phyloP scores from a whole-genome alignment of 106 monocot species.

The Alisma plantagoaquatica region DNA sequence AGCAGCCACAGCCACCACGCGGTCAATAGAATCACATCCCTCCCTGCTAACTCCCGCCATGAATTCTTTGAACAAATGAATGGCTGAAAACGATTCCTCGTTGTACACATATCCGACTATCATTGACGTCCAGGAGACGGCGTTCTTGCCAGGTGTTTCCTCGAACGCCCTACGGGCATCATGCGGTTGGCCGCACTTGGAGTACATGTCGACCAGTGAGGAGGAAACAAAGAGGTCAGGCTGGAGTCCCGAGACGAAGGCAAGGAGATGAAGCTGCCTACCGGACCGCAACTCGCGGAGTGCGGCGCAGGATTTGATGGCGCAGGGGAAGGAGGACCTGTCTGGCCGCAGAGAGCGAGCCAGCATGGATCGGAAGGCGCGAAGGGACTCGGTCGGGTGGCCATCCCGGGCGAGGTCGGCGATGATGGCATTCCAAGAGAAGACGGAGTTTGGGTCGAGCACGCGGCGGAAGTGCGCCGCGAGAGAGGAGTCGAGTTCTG shows the following conservation, averaged over 20 bases:
- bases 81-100: conserved; percentile 11
- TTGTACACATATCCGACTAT: conserved; percentile 45
- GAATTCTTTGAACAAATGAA: conserved; percentile 33
- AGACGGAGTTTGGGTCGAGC: conserved; percentile 33
- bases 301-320: conserved; percentile 47
- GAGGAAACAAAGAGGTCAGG: conserved; percentile 68
- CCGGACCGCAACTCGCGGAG: conserved; percentile 25
- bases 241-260: conserved; percentile 34
- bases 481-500: conserved; percentile 10
- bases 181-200: conserved; percentile 23
- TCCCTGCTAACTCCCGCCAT: not conserved
- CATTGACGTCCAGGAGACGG: conserved; percentile 68
- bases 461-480: conserved; percentile 39
- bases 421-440: conserved; percentile 70
- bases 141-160: conserved; percentile 39
- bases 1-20: conserved; percentile 35
- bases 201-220: conserved; percentile 74
- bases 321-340: conserved; percentile 55
- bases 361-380: conserved; percentile 46
- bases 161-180: conserved; percentile 67
- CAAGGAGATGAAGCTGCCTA: conserved; percentile 58
- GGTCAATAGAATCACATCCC: conserved; percentile 17
- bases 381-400: conserved; percentile 33
- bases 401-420: conserved; percentile 58
- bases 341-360: conserved; percentile 32